Base-by-base conservation (phyloP, 1,284 basidiomycete species). In the Pterulicium gracile region DNA sequence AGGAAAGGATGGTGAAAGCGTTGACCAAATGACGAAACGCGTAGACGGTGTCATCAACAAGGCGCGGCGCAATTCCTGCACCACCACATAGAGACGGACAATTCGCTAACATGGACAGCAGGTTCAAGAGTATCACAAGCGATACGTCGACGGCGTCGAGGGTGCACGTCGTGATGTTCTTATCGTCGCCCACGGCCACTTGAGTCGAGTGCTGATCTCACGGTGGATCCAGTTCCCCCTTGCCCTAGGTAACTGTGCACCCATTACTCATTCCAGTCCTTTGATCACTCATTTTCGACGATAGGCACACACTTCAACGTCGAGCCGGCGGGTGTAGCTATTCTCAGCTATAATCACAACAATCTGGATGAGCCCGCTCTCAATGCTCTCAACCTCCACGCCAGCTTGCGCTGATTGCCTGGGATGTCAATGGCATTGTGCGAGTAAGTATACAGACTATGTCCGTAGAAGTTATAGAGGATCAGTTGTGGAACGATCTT, bases 1-100 rank as follows among this genome's bases (percentile, higher is more conserved):
- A 10, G 85, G 81, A 14, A n/a, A n/a, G n/a, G n/a, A n/a, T n/a
- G 92, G 92, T 21, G 92, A 96, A 65, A 83, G 79, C 41, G 79
- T 78, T 1, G 70, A 80, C 55, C 75, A 92, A 45, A 91, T 96
- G 85, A 65, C 77, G 46, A 64, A 64, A 43, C 79, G 92, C 20
- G 84, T 91, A 10, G 93, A 96, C 58, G 57, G 56, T 22, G 74
- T 92, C 43, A 87, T 95, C 47, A 67, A 65, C 27, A 78, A 82
- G 65, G 85, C 79, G 41, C 13, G 58, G 15, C 17, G 21, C 17
- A 4, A 41, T 34, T 27, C 20, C 15, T 27, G 42, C 22, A 17
- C 18, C 35, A 14, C 18, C 21, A n/a, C 21, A 27, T 42, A 5
- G 5, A 49, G 10, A 44, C 2, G 18, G 12, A 13, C 39, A n/a